Conservation (phyloP, 1,139 yeast genomes). For the Candida gigantensis region DNA sequence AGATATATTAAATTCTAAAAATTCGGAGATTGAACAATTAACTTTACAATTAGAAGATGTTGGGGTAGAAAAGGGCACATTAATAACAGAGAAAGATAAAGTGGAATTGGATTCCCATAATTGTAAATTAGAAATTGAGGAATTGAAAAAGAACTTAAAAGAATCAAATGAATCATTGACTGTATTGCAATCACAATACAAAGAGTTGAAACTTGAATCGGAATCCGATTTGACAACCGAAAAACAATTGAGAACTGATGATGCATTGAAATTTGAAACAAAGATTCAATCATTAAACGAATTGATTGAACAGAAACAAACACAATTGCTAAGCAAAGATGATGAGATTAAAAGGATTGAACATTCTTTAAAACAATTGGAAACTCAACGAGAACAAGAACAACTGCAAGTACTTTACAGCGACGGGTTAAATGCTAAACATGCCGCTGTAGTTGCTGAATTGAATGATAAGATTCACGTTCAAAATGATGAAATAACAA, state of each 20-base stretch:
- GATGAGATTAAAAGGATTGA: constrained; percentile 1
- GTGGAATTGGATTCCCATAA: neutral
- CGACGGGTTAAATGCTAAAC: neutral
- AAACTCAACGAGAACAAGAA: neutral
- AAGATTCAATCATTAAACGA: constrained; percentile 4
- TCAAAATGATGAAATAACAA: constrained; percentile 2
- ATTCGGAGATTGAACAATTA: constrained; percentile 5
- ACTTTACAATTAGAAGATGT: constrained; percentile 3
- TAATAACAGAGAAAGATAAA: neutral
- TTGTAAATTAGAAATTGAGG: constrained; percentile 1
- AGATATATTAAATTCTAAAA: neutral
- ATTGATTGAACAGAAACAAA: neutral
- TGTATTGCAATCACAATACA: neutral
- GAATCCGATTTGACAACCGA: constrained; percentile 11
- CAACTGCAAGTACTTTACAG: no score
- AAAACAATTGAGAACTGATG: constrained; percentile 5
- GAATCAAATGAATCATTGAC: neutral
- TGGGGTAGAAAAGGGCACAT: neutral
- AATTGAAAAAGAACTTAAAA: constrained; percentile 2
- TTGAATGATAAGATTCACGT: constrained; percentile 2
- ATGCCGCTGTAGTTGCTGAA: constrained; percentile 1
- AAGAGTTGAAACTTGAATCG: constrained; percentile 7
- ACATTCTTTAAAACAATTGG: constrained; percentile 1
- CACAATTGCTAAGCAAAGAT: constrained; percentile 1
- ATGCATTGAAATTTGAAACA: constrained; percentile 1